Evolutionary conservation across 495 filamentous ascomycete species (phyloP).

Genomic region (Geoglossum glabrum): DNA sequence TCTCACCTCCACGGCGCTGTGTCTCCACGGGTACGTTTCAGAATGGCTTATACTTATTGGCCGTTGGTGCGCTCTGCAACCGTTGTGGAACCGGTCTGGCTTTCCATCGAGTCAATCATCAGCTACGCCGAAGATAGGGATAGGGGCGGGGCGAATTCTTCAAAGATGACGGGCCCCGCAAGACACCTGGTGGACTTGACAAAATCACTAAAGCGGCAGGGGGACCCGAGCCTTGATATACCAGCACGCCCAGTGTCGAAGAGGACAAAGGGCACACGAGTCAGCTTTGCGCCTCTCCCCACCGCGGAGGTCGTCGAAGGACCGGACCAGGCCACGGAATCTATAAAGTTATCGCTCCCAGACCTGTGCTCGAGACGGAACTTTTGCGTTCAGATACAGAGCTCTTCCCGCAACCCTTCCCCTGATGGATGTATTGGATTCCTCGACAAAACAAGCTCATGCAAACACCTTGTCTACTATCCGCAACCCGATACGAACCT

Average conservation of each 20-base stretch:
- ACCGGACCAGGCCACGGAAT: no score
- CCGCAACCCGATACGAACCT: background rate
- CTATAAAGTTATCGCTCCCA: background rate
- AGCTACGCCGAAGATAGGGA: background rate
- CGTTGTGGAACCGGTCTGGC: slow-evolving; percentile 9
- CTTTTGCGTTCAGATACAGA: slow-evolving; percentile 12
- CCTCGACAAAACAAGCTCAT: slow-evolving; percentile 6
- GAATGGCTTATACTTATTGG: slow-evolving; percentile 10
- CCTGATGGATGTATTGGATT: slow-evolving; percentile 8
- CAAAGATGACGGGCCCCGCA: background rate
- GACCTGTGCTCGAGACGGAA: slow-evolving; percentile 8
- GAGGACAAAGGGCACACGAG: background rate
- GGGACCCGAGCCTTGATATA: no score
- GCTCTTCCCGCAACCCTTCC: background rate
- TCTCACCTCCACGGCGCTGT: background rate
- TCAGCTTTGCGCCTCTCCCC: background rate
- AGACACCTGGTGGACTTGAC: background rate
- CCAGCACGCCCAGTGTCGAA: no score
- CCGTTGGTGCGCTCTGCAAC: background rate
- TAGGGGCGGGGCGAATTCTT: background rate
- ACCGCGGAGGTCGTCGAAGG: background rate
- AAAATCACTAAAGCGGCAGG: slow-evolving; percentile 7
- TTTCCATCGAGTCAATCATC: slow-evolving; percentile 10
- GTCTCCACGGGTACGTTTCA: slow-evolving; percentile 12
- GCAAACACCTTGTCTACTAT: slow-evolving; percentile 13